Evolutionary conservation across 1,284 basidiomycete genomes (phyloP).

Genomic region (Microbotryum saponariae): DNA sequence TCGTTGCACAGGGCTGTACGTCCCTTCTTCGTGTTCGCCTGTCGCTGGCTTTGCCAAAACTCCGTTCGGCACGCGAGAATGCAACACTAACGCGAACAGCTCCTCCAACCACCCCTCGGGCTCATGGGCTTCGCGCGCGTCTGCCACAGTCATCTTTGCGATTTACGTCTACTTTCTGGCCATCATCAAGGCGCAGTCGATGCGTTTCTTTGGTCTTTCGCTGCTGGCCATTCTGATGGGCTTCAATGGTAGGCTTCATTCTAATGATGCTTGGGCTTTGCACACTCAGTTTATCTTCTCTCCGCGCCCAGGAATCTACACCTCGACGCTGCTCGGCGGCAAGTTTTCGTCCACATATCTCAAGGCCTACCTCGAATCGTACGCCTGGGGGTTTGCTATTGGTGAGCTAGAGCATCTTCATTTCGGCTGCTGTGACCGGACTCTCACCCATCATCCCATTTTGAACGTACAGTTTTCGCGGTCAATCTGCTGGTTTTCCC

Average conservation of each 20-base stretch:
- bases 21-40: slow-evolving; percentile 18
- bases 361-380: slow-evolving; percentile 37
- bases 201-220: slow-evolving; percentile 10
- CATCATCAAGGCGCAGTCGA: slow-evolving; percentile 18
- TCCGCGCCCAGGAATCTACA: slow-evolving; percentile 38
- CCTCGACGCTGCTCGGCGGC: slow-evolving; percentile 1
- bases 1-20: slow-evolving; percentile 41
- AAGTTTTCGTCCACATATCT: slow-evolving; percentile 35
- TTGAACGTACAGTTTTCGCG: slow-evolving; percentile 28
- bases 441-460: too few species aligned
- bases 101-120: too few species aligned
- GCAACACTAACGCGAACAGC: too few species aligned
- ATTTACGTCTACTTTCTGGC: slow-evolving; percentile 36
- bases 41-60: too few species aligned
- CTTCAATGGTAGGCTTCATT: background rate
- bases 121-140: too few species aligned
- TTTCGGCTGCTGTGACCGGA: too few species aligned
- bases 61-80: too few species aligned
- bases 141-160: too few species aligned
- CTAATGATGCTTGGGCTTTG: background rate
- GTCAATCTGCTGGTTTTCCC: slow-evolving; percentile 42
- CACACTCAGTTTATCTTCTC: slow-evolving; percentile 36
- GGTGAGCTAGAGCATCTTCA: slow-evolving; percentile 11
- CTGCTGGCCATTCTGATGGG: slow-evolving; percentile 16
- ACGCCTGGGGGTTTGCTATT: too few species aligned